These are phyloP conservation scores for Albifimbria verrucaria DNA, from an alignment of 2,329 filamentous ascomycete genomes.

Conservation along the genomic window DNA sequence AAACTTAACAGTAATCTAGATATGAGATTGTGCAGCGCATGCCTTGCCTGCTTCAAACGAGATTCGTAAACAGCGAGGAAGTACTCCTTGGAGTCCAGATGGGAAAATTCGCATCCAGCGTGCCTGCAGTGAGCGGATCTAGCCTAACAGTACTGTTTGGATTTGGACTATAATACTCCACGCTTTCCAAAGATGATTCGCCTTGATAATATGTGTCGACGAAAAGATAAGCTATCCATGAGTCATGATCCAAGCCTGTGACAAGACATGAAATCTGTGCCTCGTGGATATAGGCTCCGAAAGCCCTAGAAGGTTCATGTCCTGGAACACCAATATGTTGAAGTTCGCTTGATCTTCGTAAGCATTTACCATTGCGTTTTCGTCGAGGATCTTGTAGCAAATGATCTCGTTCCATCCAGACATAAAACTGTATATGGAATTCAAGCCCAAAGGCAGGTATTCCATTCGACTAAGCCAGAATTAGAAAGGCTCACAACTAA, in stretches of 20 bases:
- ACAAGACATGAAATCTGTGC: conserved; percentile 5
- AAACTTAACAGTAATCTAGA: not conserved
- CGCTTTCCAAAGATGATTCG: not conserved
- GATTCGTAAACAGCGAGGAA: conserved; percentile 3
- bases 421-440: conserved; percentile 4
- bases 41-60: conserved; percentile 2
- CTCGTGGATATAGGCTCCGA: conserved; percentile 1
- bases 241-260: conserved; percentile 3
- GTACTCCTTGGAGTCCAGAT: conserved; percentile 2
- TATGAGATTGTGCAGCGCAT: conserved; percentile 4
- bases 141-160: not conserved
- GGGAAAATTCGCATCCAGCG: not conserved
- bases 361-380: conserved; percentile 1
- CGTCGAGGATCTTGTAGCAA: not conserved
- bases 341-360: conserved; percentile 1
- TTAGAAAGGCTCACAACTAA: not conserved
- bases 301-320: not conserved
- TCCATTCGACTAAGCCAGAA: not conserved
- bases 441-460: not conserved
- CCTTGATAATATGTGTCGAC: conserved; percentile 5
- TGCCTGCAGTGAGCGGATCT: conserved; percentile 2
- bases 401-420: conserved; percentile 1
- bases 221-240: conserved; percentile 3
- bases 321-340: not conserved
- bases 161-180: not conserved